Evolutionary conservation across 768 basidiomycete species (phyloP), one percentile per base, ranked within the genome.

Genomic region (Russula olivacea): DNA sequence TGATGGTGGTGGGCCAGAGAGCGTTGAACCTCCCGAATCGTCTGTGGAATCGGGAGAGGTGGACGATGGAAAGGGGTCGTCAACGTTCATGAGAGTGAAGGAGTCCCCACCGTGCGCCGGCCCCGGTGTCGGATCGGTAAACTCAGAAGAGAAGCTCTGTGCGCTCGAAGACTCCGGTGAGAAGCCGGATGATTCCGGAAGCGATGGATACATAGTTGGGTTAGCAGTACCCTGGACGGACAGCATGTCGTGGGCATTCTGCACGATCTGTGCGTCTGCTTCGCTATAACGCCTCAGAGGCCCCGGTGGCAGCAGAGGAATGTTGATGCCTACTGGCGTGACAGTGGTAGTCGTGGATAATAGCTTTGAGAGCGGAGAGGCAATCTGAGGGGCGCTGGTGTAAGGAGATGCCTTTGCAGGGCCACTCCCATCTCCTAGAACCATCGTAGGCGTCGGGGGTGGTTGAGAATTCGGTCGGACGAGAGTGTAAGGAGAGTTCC

Each of bases 401-500:
- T 63, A 34, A 14, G 2, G 34, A 21, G 23, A 25, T 2, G 49
- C 34, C 2, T 36, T 43, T 21, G 15, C 8, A 21, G 19, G 28
- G 17, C 21, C 15, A n/a, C 19, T 43, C 21, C 34, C n/a, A 21
- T 25, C 12, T 1, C 19, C 21, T n/a, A 15, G 32, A 49, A 28
- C 9, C 45, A 12, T 14, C 7, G 25, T 12, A 14, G 36, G 11
- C 11, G 12, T 40, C 12, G 17, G 2, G 11, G 57, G 2, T 23
- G 62, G 36, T 0, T 59, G 57, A 63, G 62, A 59, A 21, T 21
- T 10, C 1, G 51, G 21, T 8, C 36, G 62, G 17, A 38, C 28
- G n/a, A 59, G 45, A 17, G 25, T 1, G n/a, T 52, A 48, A n/a
- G n/a, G 6, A 57, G n/a, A 21, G n/a, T n/a, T 17, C n/a, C 9